These are phyloP conservation scores for Penicillium coffeae DNA, from an alignment of 495 filamentous ascomycete species.

Conservation along the genomic window DNA sequence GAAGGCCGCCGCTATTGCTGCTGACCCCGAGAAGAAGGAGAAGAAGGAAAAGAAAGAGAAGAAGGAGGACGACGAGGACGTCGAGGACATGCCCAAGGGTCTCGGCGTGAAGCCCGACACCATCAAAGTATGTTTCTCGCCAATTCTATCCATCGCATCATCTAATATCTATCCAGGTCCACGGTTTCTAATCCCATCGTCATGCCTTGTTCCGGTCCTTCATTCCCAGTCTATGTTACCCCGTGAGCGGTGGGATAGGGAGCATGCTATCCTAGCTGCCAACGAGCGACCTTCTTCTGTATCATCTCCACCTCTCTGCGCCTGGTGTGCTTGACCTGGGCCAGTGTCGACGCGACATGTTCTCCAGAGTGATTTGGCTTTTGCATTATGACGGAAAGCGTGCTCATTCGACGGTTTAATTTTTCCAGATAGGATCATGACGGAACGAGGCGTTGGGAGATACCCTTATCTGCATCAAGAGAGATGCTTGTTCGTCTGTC, in stretches of 20 bases:
- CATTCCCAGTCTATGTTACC: conserved; percentile 39
- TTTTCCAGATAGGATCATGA: conserved; percentile 38
- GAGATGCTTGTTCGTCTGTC: conserved; percentile 29
- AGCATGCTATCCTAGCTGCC: conserved; percentile 28
- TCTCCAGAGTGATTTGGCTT: conserved; percentile 8
- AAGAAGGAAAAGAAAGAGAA: neutral
- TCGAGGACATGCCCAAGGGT: conserved; percentile 44
- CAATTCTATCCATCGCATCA: neutral
- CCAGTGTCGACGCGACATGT: conserved; percentile 31
- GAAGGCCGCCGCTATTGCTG: neutral
- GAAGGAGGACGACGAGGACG: conserved; percentile 65
- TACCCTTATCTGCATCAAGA: conserved; percentile 45
- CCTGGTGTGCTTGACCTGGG: conserved; percentile 36
- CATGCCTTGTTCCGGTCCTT: conserved; percentile 43
- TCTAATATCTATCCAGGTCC: conserved; percentile 36
- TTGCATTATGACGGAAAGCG: conserved; percentile 21
- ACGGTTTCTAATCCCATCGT: conserved; percentile 52
- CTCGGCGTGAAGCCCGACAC: conserved; percentile 89
- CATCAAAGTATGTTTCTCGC: conserved; percentile 71
- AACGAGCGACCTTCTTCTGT: conserved; percentile 23
- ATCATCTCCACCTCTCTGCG: conserved; percentile 25
- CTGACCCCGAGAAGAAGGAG: neutral
- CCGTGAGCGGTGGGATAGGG: conserved; percentile 38
- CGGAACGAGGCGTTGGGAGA: conserved; percentile 50
- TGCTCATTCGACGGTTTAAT: conserved; percentile 25